Evolutionary conservation across 805 yeast genomes (phyloP).

Genomic region (Starmerella floricola): DNA sequence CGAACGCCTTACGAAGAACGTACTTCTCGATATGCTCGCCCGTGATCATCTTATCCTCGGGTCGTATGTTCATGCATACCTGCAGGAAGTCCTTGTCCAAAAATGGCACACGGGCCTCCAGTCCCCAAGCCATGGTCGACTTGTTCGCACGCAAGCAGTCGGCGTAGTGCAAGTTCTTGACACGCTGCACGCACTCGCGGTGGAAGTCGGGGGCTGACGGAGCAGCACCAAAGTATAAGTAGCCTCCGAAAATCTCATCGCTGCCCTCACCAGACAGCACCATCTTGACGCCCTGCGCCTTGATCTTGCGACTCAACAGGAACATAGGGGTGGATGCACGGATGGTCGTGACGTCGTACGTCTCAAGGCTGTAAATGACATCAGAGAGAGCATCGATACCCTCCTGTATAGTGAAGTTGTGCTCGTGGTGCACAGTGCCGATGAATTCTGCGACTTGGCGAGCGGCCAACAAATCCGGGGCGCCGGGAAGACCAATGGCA

Average conservation of each 20-base stretch:
- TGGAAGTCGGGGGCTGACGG: slow-evolving; percentile 91
- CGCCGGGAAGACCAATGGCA: slow-evolving; percentile 93
- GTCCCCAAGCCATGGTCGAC: slow-evolving; percentile 99
- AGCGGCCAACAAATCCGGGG: slow-evolving; percentile 96
- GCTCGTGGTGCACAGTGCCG: slow-evolving; percentile 95
- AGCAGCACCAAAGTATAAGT: slow-evolving; percentile 92
- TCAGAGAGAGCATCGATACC: slow-evolving; percentile 93
- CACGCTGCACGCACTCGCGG: slow-evolving; percentile 87
- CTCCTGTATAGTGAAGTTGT: slow-evolving; percentile 91
- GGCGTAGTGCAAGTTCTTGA: slow-evolving; percentile 90
- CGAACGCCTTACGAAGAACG: slow-evolving; percentile 94
- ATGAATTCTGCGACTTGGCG: slow-evolving; percentile 91
- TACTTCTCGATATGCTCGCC: slow-evolving; percentile 81
- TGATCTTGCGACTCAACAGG: slow-evolving; percentile 86
- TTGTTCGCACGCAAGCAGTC: slow-evolving; percentile 98
- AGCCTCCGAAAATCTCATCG: slow-evolving; percentile 98
- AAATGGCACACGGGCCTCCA: slow-evolving; percentile 99
- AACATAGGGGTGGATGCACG: slow-evolving; percentile 99
- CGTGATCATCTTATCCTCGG: slow-evolving; percentile 78
- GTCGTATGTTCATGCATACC: slow-evolving; percentile 87
- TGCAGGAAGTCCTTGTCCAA: slow-evolving; percentile 87
- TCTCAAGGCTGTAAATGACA: slow-evolving; percentile 90
- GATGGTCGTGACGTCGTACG: slow-evolving; percentile 96
- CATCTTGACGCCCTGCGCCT: slow-evolving; percentile 99
- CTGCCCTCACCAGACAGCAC: slow-evolving; percentile 98